These are phyloP conservation scores for Phytophthora ramorum DNA, from an alignment of 352 stramenopile genomes.

Conservation along the genomic window DNA sequence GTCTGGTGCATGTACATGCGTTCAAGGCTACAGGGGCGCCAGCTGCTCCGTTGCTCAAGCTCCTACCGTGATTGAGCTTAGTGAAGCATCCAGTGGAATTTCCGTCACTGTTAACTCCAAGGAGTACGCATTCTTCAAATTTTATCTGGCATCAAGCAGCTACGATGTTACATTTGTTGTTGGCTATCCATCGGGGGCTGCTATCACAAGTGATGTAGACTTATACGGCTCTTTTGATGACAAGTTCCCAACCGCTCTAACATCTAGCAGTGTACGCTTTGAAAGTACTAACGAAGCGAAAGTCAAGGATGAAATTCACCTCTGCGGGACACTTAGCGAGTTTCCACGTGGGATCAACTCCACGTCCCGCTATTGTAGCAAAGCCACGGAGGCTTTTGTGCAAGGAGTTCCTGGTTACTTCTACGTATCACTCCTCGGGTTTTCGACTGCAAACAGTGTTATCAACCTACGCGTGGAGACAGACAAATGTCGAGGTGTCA, in stretches of 20 bases:
- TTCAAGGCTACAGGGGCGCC: slow-evolving; percentile 50
- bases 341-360: slow-evolving; percentile 72
- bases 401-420: slow-evolving; percentile 69
- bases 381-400: slow-evolving; percentile 59
- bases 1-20: slow-evolving; percentile 66
- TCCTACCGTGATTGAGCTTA: slow-evolving; percentile 40
- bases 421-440: slow-evolving; percentile 76
- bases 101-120: slow-evolving; percentile 47
- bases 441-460: slow-evolving; percentile 29
- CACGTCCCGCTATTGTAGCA: slow-evolving; percentile 60
- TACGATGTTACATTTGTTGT: slow-evolving; percentile 77
- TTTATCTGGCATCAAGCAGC: slow-evolving; percentile 60
- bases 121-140: slow-evolving; percentile 78
- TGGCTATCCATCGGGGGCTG: slow-evolving; percentile 32
- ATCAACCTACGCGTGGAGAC: slow-evolving; percentile 61
- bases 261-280: slow-evolving; percentile 51
- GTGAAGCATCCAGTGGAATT: slow-evolving; percentile 23
- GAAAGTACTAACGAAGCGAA: slow-evolving; percentile 55
- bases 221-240: slow-evolving; percentile 82
- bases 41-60: slow-evolving; percentile 32
- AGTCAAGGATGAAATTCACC: slow-evolving; percentile 61
- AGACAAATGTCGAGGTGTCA: slow-evolving; percentile 71
- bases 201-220: slow-evolving; percentile 51
- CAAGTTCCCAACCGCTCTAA: slow-evolving; percentile 57
- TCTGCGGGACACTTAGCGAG: slow-evolving; percentile 68